These are phyloP conservation scores for Termitomyces sp. DNA, from an alignment of 768 basidiomycete species.

Conservation along the genomic window DNA sequence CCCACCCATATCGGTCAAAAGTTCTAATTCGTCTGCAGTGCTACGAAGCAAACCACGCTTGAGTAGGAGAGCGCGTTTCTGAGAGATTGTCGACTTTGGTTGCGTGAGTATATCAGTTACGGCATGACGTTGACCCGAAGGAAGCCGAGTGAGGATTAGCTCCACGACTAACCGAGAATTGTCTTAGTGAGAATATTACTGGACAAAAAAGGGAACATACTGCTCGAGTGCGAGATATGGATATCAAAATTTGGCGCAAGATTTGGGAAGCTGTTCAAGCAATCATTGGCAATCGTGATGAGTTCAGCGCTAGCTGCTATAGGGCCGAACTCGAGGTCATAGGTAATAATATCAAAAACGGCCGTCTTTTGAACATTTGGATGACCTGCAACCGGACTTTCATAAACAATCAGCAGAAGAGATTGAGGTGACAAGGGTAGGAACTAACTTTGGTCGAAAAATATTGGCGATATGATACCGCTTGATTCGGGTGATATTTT, in stretches of 20 bases:
- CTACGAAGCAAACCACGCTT: conserved; percentile 67
- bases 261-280: conserved; percentile 68
- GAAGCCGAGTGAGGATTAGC: conserved; percentile 53
- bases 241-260: conserved; percentile 65
- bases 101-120: conserved; percentile 64
- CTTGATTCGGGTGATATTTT: conserved; percentile 65
- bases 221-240: conserved; percentile 70
- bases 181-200: neutral
- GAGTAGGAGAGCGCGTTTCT: conserved; percentile 63
- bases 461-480: conserved; percentile 75
- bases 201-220: conserved; percentile 35
- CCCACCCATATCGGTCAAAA: conserved; percentile 56
- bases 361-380: conserved; percentile 71
- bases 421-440: conserved; percentile 5
- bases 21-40: conserved; percentile 70
- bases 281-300: conserved; percentile 61
- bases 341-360: conserved; percentile 79
- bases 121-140: conserved; percentile 45
- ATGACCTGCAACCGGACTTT: conserved; percentile 63
- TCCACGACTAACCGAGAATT: conserved; percentile 53
- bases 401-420: conserved; percentile 2
- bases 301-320: conserved; percentile 71
- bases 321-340: conserved; percentile 57
- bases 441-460: conserved; percentile 57
- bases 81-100: conserved; percentile 55